phyloP scores from a whole-genome alignment of 345 rosid genomes.

The Aegle marmelos region DNA sequence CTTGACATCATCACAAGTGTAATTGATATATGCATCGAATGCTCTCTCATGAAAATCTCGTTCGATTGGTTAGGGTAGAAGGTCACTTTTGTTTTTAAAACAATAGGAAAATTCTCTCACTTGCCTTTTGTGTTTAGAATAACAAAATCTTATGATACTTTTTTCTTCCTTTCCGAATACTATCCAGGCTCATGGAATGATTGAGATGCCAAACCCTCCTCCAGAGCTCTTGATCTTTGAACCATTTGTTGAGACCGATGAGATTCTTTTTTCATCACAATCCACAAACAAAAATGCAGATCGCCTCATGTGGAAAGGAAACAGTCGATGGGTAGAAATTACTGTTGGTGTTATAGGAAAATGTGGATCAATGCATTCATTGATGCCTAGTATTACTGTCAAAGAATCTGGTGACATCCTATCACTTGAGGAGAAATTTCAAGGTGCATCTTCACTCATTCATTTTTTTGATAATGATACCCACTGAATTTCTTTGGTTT shows the following conservation, averaged over 20 bases:
- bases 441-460: conserved; percentile 43
- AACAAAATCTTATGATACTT: neutral
- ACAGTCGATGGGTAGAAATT: conserved; percentile 79
- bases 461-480: neutral
- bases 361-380: conserved; percentile 70
- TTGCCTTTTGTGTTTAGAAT: neutral
- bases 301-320: conserved; percentile 68
- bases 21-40: neutral
- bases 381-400: conserved; percentile 86
- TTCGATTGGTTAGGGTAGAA: neutral
- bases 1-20: neutral
- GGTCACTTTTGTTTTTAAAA: neutral
- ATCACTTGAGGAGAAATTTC: conserved; percentile 96
- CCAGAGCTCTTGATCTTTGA: conserved; percentile 81
- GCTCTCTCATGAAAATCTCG: neutral
- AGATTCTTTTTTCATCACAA: conserved; percentile 62
- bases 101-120: neutral
- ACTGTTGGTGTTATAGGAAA: conserved; percentile 85
- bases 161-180: conserved; percentile 14
- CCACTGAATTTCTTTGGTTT: neutral
- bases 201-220: conserved; percentile 93
- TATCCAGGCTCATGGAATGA: conserved; percentile 77
- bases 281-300: conserved; percentile 29
- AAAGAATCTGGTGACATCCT: conserved; percentile 90
- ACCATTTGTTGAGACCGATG: conserved; percentile 91